Conservation (phyloP, 1,284 basidiomycete genomes). For the Apiotrichum laibachii region DNA sequence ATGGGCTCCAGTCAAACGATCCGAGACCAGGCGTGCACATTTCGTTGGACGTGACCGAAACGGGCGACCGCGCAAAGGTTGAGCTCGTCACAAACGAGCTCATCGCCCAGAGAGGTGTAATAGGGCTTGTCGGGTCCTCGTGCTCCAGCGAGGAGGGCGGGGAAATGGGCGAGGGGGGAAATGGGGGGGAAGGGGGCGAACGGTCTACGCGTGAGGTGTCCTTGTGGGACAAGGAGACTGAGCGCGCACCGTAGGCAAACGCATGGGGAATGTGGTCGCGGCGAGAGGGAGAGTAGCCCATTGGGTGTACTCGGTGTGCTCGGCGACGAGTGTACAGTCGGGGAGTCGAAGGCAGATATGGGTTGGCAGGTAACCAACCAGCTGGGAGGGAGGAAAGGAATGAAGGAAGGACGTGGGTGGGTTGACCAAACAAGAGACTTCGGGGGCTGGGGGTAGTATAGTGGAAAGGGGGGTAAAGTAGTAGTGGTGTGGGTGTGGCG, state of each 20-base stretch:
- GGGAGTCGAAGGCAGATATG: background rate
- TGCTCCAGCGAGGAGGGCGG: background rate
- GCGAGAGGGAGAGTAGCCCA: background rate
- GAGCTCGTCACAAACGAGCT: background rate
- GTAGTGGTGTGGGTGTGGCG: no score
- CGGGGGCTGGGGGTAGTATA: no score
- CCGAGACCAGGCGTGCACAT: no score
- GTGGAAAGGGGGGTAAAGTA: no score
- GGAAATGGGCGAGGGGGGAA: background rate
- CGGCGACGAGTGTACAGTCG: background rate
- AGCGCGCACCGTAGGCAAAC: background rate
- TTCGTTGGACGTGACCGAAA: background rate
- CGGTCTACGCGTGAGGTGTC: background rate
- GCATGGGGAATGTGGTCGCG: slow-evolving; percentile 1
- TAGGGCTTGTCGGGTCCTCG: background rate
- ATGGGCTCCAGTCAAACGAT: background rate
- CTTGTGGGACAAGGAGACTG: background rate
- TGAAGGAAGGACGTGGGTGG: no score
- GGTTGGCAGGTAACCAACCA: background rate
- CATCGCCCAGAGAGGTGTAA: slow-evolving; percentile 3
- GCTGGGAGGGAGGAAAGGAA: no score
- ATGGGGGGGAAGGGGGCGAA: background rate
- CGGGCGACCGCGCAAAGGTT: background rate
- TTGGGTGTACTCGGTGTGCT: background rate
- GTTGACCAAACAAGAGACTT: no score